phyloP scores from a whole-genome alignment of 129 eudicot species.

The Saposhnikovia divaricata region DNA sequence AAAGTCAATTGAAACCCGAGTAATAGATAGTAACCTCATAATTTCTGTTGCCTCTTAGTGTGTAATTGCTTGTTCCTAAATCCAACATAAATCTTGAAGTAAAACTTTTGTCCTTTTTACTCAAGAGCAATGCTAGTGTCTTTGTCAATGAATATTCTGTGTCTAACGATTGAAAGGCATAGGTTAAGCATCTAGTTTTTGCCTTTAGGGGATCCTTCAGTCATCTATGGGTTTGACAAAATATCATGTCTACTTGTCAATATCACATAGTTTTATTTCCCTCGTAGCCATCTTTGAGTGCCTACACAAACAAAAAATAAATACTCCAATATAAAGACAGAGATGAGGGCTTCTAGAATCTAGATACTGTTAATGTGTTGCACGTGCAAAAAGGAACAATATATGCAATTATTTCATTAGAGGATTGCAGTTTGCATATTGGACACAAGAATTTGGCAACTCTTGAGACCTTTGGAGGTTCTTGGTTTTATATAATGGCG shows the following conservation, averaged over 20 bases:
- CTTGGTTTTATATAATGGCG: background rate
- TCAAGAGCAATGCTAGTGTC: background rate
- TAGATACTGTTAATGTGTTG: no score
- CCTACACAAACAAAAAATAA: background rate
- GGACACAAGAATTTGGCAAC: background rate
- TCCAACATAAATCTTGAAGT: background rate
- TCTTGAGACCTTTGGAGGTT: background rate
- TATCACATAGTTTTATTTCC: no score
- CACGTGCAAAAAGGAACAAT: no score
- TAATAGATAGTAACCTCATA: constrained; percentile 16
- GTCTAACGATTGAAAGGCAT: no score
- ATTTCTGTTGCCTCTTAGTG: background rate
- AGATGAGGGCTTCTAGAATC: background rate
- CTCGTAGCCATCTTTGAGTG: background rate
- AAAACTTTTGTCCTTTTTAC: background rate
- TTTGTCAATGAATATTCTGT: background rate
- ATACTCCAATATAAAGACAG: no score
- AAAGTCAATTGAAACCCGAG: constrained; percentile 39
- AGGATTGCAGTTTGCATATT: no score
- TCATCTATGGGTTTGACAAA: no score
- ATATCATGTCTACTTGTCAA: no score
- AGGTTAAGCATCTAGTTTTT: no score
- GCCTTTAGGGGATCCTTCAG: no score
- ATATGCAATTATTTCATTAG: no score
- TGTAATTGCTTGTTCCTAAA: background rate